These are phyloP conservation scores for Chimonanthus praecox DNA, from an alignment of 164 flowering plant species.

Conservation along the genomic window DNA sequence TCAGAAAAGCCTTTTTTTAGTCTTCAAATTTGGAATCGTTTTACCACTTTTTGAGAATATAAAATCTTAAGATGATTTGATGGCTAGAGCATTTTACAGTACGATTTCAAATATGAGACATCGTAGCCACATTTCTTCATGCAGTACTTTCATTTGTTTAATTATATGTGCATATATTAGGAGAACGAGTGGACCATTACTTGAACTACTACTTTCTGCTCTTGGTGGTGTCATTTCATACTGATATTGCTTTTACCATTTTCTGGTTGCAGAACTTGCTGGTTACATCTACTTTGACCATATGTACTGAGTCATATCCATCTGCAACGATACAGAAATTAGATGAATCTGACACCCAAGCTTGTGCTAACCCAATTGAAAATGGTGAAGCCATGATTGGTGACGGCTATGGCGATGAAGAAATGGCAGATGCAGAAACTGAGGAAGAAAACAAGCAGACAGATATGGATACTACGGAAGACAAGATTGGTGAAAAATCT, in stretches of 20 bases:
- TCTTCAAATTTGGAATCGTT: background rate
- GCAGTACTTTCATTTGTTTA: no score
- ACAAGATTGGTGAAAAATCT: background rate
- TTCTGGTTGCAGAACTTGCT: slow-evolving; percentile 52
- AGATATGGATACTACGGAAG: background rate
- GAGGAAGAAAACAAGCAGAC: slow-evolving; percentile 8
- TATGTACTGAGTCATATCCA: slow-evolving; percentile 48
- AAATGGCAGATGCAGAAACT: slow-evolving; percentile 14
- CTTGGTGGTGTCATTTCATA: no score
- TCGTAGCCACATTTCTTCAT: background rate
- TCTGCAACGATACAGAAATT: slow-evolving; percentile 19
- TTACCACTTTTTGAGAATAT: background rate
- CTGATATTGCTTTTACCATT: no score
- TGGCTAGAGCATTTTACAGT: no score
- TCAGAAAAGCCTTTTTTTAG: no score
- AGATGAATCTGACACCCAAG: slow-evolving; percentile 20
- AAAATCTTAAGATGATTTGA: no score
- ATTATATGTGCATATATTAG: no score
- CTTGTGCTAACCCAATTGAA: slow-evolving; percentile 17
- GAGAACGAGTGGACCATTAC: no score
- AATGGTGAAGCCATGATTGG: slow-evolving; percentile 21
- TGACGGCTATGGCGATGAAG: slow-evolving; percentile 24
- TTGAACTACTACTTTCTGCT: no score
- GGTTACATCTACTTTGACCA: slow-evolving; percentile 62
- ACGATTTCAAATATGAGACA: background rate